phyloP scores from a whole-genome alignment of 129 eudicot species.

The Tanacetum coccineum region DNA sequence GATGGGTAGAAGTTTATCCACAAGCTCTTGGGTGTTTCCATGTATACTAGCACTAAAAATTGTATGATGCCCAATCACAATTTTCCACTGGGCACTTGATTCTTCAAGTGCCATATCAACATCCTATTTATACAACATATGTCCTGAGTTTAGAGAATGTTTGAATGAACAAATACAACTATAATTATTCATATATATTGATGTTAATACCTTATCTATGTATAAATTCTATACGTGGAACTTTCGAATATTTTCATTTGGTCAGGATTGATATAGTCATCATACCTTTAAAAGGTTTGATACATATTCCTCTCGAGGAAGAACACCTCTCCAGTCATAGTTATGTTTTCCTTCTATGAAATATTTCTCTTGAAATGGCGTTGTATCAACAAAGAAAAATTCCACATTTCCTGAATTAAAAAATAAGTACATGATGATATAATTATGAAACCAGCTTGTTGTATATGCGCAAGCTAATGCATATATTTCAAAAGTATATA shows the following conservation, averaged over 20 bases:
- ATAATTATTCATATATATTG: background rate
- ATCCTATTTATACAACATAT: conserved; percentile 40
- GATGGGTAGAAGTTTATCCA: conserved; percentile 57
- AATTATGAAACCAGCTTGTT: too few species aligned
- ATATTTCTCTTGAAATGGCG: conserved; percentile 67
- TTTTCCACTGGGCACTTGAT: conserved; percentile 78
- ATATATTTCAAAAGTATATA: too few species aligned
- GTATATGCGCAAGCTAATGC: too few species aligned
- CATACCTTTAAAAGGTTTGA: conserved; percentile 46
- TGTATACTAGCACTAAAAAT: conserved; percentile 66
- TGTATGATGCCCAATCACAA: conserved; percentile 85
- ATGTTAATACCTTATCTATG: background rate
- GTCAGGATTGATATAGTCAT: background rate
- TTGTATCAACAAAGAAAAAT: conserved; percentile 74
- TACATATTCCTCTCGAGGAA: conserved; percentile 57
- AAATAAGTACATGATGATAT: background rate
- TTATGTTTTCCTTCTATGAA: conserved; percentile 37
- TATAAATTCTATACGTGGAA: background rate
- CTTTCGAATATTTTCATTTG: background rate
- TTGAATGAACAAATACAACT: background rate
- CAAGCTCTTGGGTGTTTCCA: conserved; percentile 69
- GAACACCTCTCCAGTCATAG: conserved; percentile 80
- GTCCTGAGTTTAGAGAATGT: background rate
- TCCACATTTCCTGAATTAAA: conserved; percentile 51
- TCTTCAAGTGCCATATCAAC: conserved; percentile 53